Evolutionary conservation across 805 yeast species (phyloP).

Genomic region (Candida maris): DNA sequence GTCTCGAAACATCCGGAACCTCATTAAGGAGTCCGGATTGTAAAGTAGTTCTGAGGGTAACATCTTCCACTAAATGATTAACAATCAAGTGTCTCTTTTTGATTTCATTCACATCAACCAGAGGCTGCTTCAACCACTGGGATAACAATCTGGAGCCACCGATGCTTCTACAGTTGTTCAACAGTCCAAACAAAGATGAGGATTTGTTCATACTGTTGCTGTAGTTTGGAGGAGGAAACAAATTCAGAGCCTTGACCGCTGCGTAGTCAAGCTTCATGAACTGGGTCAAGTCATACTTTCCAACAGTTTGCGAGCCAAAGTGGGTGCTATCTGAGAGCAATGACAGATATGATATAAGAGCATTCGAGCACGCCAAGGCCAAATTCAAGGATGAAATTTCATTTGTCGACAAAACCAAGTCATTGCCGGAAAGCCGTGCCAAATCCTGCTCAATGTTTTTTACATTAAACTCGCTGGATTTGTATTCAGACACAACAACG

Average conservation of each 20-base stretch:
- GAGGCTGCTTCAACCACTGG: slow-evolving; percentile 96
- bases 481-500: slow-evolving; percentile 61
- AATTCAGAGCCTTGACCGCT: slow-evolving; percentile 81
- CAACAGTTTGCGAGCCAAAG: slow-evolving; percentile 52
- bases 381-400: slow-evolving; percentile 46
- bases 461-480: slow-evolving; percentile 52
- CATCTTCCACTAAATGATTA: slow-evolving; percentile 65
- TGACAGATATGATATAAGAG: slow-evolving; percentile 65
- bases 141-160: slow-evolving; percentile 87
- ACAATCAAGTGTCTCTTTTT: slow-evolving; percentile 70
- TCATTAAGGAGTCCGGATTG: slow-evolving; percentile 63
- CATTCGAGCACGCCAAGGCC: slow-evolving; percentile 63
- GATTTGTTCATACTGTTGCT: slow-evolving; percentile 41
- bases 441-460: slow-evolving; percentile 79
- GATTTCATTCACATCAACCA: slow-evolving; percentile 61
- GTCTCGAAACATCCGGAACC: slow-evolving; percentile 79
- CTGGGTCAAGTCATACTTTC: slow-evolving; percentile 67
- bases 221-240: slow-evolving; percentile 61
- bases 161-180: slow-evolving; percentile 82
- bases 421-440: slow-evolving; percentile 60
- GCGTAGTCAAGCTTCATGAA: slow-evolving; percentile 90
- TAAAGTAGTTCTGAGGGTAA: slow-evolving; percentile 59
- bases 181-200: slow-evolving; percentile 69
- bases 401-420: slow-evolving; percentile 50
- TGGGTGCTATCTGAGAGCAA: slow-evolving; percentile 55